Conservation (phyloP, 805 yeast genomes). For the Scheffersomyces lignosus region DNA sequence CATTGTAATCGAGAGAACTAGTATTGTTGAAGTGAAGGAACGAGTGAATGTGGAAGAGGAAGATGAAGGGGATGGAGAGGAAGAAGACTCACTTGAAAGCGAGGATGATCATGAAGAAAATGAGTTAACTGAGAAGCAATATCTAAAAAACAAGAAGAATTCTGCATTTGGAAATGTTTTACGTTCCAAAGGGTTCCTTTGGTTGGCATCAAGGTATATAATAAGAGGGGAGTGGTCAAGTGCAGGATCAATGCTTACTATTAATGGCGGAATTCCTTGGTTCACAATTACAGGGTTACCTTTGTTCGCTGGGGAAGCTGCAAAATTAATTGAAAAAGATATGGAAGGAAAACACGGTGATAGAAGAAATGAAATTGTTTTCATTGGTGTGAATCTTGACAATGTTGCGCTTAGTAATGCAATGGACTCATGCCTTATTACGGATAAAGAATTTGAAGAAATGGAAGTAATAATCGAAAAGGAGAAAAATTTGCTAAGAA, state of each 20-base stretch:
- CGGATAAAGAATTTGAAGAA: slow-evolving; percentile 33
- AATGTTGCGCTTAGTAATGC: slow-evolving; percentile 23
- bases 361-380: slow-evolving; percentile 46
- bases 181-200: slow-evolving; percentile 45
- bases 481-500: slow-evolving; percentile 26
- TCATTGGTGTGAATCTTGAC: slow-evolving; percentile 41
- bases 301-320: slow-evolving; percentile 30
- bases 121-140: slow-evolving; percentile 20
- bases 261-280: slow-evolving; percentile 46
- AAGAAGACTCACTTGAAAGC: slow-evolving; percentile 11
- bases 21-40: slow-evolving; percentile 13
- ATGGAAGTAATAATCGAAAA: slow-evolving; percentile 25
- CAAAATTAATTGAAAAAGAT: slow-evolving; percentile 31
- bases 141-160: slow-evolving; percentile 32
- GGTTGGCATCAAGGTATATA: slow-evolving; percentile 45
- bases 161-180: slow-evolving; percentile 39
- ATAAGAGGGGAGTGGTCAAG: slow-evolving; percentile 46
- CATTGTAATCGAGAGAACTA: slow-evolving; percentile 20
- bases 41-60: slow-evolving; percentile 14
- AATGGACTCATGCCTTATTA: slow-evolving; percentile 40
- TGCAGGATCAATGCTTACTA: slow-evolving; percentile 43
- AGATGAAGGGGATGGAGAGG: slow-evolving; percentile 9
- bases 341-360: slow-evolving; percentile 43
- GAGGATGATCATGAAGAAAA: slow-evolving; percentile 12
- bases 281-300: slow-evolving; percentile 31